Percentiles rank a stretch among this genome's conserved stretches.
Conservation (phyloP, 495 filamentous ascomycete species). For the Xylaria castorea region DNA sequence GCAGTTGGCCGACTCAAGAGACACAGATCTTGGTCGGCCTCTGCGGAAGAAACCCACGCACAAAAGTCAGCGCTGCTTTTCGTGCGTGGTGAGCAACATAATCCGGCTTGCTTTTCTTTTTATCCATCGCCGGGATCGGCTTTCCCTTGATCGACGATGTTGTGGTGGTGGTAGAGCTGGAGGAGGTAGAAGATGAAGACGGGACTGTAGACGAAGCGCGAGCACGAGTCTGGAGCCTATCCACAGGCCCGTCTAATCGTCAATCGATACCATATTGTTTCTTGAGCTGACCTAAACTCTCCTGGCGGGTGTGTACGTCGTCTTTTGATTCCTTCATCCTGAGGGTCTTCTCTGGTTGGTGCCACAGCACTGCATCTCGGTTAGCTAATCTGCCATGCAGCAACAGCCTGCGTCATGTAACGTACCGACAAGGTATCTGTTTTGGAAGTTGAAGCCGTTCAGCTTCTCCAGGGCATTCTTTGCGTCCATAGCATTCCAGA, state of each 20-base stretch:
- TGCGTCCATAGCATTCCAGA: conserved; percentile 98
- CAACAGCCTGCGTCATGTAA: conserved; percentile 29
- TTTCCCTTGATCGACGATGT: conserved; percentile 39
- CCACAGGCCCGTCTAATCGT: conserved; percentile 69
- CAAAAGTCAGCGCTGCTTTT: conserved; percentile 51
- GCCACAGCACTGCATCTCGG: conserved; percentile 78
- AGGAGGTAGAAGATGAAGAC: conserved; percentile 52
- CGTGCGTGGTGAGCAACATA: conserved; percentile 47
- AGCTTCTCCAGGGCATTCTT: conserved; percentile 99
- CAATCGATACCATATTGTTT: conserved; percentile 98
- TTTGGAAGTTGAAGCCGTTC: conserved; percentile 99
- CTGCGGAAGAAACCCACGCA: conserved; percentile 46
- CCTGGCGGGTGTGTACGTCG: conserved; percentile 90
- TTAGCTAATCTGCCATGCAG: conserved; percentile 24
- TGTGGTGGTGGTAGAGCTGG: conserved; percentile 41
- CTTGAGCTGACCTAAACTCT: conserved; percentile 97
- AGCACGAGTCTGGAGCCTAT: conserved; percentile 52
- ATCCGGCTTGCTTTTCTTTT: conserved; percentile 40
- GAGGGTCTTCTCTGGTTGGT: conserved; percentile 97
- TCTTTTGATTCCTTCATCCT: conserved; percentile 94
- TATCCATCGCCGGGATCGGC: conserved; percentile 38
- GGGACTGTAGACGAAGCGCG: conserved; percentile 58
- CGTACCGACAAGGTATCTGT: conserved; percentile 98
- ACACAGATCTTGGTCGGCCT: conserved; percentile 42
- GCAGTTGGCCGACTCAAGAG: conserved; percentile 35